phyloP scores from a whole-genome alignment of 306 rosid genomes.

The Cotoneaster glaucophyllus region DNA sequence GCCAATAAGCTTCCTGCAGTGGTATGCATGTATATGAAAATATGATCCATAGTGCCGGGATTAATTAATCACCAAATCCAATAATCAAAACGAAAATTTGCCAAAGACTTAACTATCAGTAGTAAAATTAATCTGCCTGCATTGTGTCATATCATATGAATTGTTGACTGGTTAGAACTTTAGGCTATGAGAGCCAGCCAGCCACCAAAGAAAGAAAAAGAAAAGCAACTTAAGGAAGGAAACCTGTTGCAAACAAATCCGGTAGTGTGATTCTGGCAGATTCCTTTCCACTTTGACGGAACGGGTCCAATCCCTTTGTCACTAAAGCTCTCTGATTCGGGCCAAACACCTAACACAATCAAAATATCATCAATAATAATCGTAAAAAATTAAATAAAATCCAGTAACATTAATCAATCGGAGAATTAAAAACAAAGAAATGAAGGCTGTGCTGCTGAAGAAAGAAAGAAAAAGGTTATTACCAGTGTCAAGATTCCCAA shows the following conservation, averaged over 20 bases:
- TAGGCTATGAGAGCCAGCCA: too few species aligned
- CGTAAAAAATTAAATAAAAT: too few species aligned
- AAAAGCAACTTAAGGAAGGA: background rate
- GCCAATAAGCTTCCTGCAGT: conserved; percentile 65
- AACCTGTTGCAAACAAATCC: conserved; percentile 60
- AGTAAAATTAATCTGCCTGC: too few species aligned
- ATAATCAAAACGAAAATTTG: background rate
- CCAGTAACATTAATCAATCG: too few species aligned
- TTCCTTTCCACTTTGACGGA: conserved; percentile 72
- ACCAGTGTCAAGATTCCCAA: conserved; percentile 69
- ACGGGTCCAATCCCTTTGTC: conserved; percentile 56
- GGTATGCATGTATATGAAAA: background rate
- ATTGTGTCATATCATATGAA: too few species aligned
- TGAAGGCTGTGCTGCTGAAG: background rate
- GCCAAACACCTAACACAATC: conserved; percentile 55
- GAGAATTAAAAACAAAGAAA: background rate
- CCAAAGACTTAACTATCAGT: too few species aligned
- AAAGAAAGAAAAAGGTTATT: background rate
- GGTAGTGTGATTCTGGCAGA: conserved; percentile 26
- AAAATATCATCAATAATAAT: too few species aligned
- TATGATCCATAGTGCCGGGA: background rate
- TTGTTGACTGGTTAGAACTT: too few species aligned
- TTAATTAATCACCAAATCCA: background rate
- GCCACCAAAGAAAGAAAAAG: too few species aligned
- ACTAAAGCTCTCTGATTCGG: conserved; percentile 50